phyloP scores from a whole-genome alignment of 345 rosid genomes.

The Cardamine occulta region DNA sequence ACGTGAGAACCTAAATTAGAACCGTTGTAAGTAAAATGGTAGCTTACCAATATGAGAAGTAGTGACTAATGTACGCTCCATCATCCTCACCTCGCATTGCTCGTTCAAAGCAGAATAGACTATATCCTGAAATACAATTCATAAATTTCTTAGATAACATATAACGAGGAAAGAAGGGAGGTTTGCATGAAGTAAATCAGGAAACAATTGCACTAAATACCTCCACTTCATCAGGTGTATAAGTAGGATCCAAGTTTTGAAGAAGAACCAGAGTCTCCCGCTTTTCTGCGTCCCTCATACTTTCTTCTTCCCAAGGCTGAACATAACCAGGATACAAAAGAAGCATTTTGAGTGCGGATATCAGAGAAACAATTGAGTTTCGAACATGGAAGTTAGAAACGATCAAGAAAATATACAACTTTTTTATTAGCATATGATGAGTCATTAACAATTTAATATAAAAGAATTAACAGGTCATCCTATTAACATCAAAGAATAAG shows the following conservation, averaged over 20 bases:
- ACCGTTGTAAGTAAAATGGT: slow-evolving; percentile 16
- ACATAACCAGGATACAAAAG: slow-evolving; percentile 7
- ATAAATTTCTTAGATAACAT: slow-evolving; percentile 8
- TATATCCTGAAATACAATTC: slow-evolving; percentile 55
- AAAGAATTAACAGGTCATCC: slow-evolving; percentile 12
- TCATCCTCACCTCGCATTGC: slow-evolving; percentile 71
- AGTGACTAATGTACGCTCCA: slow-evolving; percentile 52
- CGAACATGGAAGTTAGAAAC: not conserved
- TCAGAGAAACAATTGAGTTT: slow-evolving; percentile 2
- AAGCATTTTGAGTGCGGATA: slow-evolving; percentile 4
- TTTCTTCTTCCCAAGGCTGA: slow-evolving; percentile 84
- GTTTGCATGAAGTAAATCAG: slow-evolving; percentile 6
- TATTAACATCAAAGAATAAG: slow-evolving; percentile 20
- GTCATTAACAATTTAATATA: slow-evolving; percentile 1
- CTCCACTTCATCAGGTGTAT: slow-evolving; percentile 69
- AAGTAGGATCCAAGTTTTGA: slow-evolving; percentile 75
- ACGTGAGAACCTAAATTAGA: slow-evolving; percentile 17
- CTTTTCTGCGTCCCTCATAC: slow-evolving; percentile 56
- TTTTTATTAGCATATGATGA: slow-evolving; percentile 13
- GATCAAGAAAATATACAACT: slow-evolving; percentile 5
- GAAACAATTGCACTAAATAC: slow-evolving; percentile 46
- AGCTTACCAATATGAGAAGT: slow-evolving; percentile 65
- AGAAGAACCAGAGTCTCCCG: slow-evolving; percentile 67
- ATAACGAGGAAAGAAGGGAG: slow-evolving; percentile 21
- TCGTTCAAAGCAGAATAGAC: slow-evolving; percentile 64